Base-by-base conservation (phyloP, 2,329 filamentous ascomycete species). In the Pestalotiopsis sp. region DNA sequence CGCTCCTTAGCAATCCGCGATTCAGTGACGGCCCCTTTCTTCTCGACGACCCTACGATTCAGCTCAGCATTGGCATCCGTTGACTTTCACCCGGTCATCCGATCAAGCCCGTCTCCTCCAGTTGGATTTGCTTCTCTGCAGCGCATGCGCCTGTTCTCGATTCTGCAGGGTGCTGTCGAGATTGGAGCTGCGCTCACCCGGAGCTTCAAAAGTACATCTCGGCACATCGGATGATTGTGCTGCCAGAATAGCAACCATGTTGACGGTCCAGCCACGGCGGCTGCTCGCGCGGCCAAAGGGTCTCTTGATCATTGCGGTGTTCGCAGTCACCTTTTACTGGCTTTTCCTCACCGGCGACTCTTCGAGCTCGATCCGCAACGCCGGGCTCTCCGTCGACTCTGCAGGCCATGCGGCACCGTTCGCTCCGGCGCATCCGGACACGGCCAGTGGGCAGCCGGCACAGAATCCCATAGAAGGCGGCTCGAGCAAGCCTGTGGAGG, bases 291-390 rank as follows among this genome's bases (percentile, higher is more conserved):
- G 83, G 69, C 81, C 83, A 66, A 82, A 80, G 74, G 77, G 80
- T 52, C 71, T 86, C 38, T 71, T 85, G 11, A 72, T 85, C 45
- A 74, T 84, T 27, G 76, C 77, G 39, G 68, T 85, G 25, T 81
- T 80, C 38, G 74, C 80, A 45, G 71, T 82, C 23, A 78, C 80
- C n/a, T 77, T 83, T 41, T 86, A 85, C 72, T 83, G 81, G 73
- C 71, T 85, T 58, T 70, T 84, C 25, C 59, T 62, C 59, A 36
- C 57, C 14, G 57, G 27, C 27, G 23, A 27, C 57, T 27, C 57
- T 23, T 77, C 80, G 14, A 70, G 74, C 14, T 73, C 77, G 11
- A 75, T 72, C 49, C 71, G 70, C 25, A 68, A 68, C 39, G 66
- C 70, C 20, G 63, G 64, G 11, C 58, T 66, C 23, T 70, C 66